Conservation (phyloP, 495 filamentous ascomycete species). For the Viridothelium virens region DNA sequence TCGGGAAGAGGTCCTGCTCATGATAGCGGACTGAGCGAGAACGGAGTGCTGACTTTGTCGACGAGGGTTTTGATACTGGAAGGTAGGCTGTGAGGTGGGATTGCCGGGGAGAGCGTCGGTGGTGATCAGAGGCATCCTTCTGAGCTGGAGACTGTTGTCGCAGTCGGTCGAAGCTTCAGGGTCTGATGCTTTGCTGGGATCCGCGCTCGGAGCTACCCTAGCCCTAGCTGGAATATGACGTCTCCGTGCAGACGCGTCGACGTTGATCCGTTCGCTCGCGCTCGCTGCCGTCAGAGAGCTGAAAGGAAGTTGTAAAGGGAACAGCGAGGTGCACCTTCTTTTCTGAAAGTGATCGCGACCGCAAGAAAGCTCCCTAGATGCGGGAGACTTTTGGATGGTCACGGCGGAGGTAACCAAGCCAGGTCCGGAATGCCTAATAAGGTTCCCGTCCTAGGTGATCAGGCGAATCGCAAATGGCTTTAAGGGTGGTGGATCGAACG, state of each 20-base stretch:
- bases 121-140: conserved; percentile 5
- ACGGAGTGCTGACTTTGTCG: conserved; percentile 28
- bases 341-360: neutral
- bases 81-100: neutral
- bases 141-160: neutral
- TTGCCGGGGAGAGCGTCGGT: neutral
- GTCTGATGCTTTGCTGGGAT: neutral
- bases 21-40: conserved; percentile 54
- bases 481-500: neutral
- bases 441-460: neutral
- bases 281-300: neutral
- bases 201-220: neutral
- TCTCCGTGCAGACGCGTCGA: neutral
- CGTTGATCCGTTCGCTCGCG: neutral
- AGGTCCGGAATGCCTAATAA: too few relatives aligned
- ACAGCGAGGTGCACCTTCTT: neutral
- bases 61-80: neutral
- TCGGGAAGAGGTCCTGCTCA: conserved; percentile 38
- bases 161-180: neutral
- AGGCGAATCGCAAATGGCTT: neutral
- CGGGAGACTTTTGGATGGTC: too few relatives aligned
- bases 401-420: neutral
- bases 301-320: neutral
- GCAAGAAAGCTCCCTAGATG: neutral
- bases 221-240: neutral